Percentiles rank a stretch among this genome's conserved stretches.
Evolutionary conservation across 257 asterid genomes (phyloP).

Genomic region (Capsicum chinense): DNA sequence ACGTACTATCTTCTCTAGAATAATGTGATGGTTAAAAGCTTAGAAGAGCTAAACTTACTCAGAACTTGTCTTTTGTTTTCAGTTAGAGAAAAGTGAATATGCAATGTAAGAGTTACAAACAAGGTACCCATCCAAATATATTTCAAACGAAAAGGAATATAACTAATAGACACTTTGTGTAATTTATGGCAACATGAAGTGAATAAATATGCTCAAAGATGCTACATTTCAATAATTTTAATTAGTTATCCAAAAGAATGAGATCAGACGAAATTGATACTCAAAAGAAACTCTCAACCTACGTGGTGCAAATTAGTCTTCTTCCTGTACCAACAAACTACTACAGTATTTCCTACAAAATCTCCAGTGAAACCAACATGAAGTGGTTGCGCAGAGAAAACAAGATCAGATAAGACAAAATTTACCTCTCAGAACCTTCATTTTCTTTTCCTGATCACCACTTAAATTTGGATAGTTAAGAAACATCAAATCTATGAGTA

Average conservation of each 20-base stretch:
- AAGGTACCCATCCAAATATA: too few relatives aligned
- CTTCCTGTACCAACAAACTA: constrained; percentile 81
- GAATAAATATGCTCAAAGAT: background rate
- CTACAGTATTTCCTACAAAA: constrained; percentile 86
- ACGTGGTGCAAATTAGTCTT: constrained; percentile 96
- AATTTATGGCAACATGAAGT: too few relatives aligned
- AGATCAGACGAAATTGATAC: background rate
- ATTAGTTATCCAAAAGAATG: background rate
- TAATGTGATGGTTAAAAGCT: too few relatives aligned
- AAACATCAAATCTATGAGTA: constrained; percentile 12
- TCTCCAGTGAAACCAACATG: constrained; percentile 89
- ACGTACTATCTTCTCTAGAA: too few relatives aligned
- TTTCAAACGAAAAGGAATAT: too few relatives aligned
- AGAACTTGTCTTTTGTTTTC: too few relatives aligned
- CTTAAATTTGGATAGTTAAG: background rate
- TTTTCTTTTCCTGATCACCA: background rate
- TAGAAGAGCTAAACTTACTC: too few relatives aligned
- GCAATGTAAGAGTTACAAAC: too few relatives aligned
- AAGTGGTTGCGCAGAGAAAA: constrained; percentile 72
- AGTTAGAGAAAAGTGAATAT: too few relatives aligned
- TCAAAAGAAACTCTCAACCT: constrained; percentile 38
- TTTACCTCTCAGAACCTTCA: constrained; percentile 26
- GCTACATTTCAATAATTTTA: background rate
- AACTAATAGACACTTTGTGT: too few relatives aligned
- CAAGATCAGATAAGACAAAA: constrained; percentile 37